Evolutionary conservation across 257 asterid genomes (phyloP).

Genomic region (Capsicum pubescens): DNA sequence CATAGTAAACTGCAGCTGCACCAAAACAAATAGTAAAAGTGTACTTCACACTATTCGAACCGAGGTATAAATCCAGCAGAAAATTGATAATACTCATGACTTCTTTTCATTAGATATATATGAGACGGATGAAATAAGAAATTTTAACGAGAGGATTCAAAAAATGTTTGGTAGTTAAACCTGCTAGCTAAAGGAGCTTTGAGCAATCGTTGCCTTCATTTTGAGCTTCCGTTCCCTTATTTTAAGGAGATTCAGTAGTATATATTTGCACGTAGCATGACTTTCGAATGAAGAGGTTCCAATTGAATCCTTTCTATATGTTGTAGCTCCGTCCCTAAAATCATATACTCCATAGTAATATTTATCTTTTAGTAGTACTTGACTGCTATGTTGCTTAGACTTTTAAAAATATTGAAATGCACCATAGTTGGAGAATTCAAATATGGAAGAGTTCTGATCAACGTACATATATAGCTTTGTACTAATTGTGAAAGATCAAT

Average conservation of each 20-base stretch:
- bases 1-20: conserved; percentile 42
- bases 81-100: background rate
- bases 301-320: background rate
- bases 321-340: background rate
- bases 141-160: background rate
- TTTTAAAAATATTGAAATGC: background rate
- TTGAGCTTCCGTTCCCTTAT: background rate
- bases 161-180: background rate
- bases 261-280: background rate
- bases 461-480: background rate
- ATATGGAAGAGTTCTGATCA: background rate
- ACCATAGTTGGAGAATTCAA: background rate
- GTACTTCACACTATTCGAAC: conserved; percentile 48
- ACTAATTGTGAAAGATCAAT: background rate
- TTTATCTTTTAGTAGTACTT: background rate
- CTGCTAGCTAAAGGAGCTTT: background rate
- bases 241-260: background rate
- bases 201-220: background rate
- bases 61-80: conserved; percentile 38
- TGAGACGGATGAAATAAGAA: background rate
- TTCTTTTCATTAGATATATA: conserved; percentile 3
- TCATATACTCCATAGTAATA: background rate
- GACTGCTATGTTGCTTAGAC: background rate
- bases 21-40: conserved; percentile 37
- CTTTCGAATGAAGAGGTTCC: background rate